Evolutionary conservation across 805 yeast genomes (phyloP), one percentile per base, ranked within the genome.

Genomic region (Ogataea polymorpha): DNA sequence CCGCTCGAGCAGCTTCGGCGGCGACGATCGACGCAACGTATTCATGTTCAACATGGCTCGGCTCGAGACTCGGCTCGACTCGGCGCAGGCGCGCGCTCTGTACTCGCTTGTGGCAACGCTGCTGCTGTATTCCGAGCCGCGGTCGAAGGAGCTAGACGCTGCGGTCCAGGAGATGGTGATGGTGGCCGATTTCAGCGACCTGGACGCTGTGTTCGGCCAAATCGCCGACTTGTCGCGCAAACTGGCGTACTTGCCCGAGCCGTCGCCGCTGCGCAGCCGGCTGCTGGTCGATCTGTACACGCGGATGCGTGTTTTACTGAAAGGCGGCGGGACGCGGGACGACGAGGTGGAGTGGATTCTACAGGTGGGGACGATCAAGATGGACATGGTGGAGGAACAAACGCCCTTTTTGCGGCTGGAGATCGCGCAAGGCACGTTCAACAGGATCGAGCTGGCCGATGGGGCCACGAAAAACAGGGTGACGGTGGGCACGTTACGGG

Each of bases 351-450:
- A 85, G 50, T 77, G 84, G 79, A 62, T 72, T n/a, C 61, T 83
- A 13, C 65, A 74, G 28, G 79, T 90, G 0, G 89, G 82, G 49
- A 82, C 83, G 45, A 69, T 88, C 30, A 77, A 80, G 30, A 67
- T 88, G 61, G 91, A 85, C 54, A 66, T 90, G 57, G 65, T 88
- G 43, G 79, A 75, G 35, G 78, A 76, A 7, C 60, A 72, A 4
- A 58, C 65, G 8, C 86, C 91, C 9, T 79, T 90, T 51, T 59
- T 87, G 37, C 91, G 84, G 59, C 66, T 88, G 41, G 80, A 82
- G 0, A 55, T 90, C 11, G 80, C 82, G 1, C 71, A 75, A 23
- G 74, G 85, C 2, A 67, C 66, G 21, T 86, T 81, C 61, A 66
- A 75, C 32, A 68, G 95, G 39, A 55, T 81, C 4, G 86, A 81